Percentiles rank a stretch among this genome's conserved stretches.
phyloP scores from a whole-genome alignment of 805 yeast species.

The Zygotorulaspora sp. region DNA sequence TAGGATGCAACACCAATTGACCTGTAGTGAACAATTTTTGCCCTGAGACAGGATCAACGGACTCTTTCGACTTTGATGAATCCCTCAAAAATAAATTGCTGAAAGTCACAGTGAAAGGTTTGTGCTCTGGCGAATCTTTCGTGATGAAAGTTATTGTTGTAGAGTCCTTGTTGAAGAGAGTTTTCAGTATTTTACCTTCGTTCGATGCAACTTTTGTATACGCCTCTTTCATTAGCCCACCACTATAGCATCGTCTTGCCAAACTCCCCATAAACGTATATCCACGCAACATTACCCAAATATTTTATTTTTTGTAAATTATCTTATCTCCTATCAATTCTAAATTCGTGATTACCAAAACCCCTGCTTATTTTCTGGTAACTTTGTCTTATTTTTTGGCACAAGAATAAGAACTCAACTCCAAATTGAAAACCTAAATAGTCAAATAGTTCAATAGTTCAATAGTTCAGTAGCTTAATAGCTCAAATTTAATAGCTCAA shows the following conservation, averaged over 20 bases:
- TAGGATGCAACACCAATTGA: conserved; percentile 33
- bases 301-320: too few relatives aligned
- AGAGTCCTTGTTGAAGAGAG: conserved; percentile 19
- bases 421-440: too few relatives aligned
- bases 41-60: conserved; percentile 51
- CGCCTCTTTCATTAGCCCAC: not conserved
- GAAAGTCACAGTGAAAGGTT: conserved; percentile 36
- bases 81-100: conserved; percentile 61
- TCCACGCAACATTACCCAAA: not conserved
- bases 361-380: too few relatives aligned
- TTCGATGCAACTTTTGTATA: conserved; percentile 5
- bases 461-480: too few relatives aligned
- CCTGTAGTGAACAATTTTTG: conserved; percentile 68
- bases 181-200: conserved; percentile 10
- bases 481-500: too few relatives aligned
- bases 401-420: too few relatives aligned
- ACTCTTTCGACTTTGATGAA: conserved; percentile 45
- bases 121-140: conserved; percentile 14
- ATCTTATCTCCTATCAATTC: too few relatives aligned
- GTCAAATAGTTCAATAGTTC: too few relatives aligned
- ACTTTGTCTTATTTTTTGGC: too few relatives aligned
- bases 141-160: conserved; percentile 24
- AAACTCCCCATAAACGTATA: not conserved
- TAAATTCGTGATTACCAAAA: too few relatives aligned
- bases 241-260: not conserved